These are phyloP conservation scores for Yamagishiella unicocca DNA, from an alignment of 139 green algal genomes.

Conservation along the genomic window DNA sequence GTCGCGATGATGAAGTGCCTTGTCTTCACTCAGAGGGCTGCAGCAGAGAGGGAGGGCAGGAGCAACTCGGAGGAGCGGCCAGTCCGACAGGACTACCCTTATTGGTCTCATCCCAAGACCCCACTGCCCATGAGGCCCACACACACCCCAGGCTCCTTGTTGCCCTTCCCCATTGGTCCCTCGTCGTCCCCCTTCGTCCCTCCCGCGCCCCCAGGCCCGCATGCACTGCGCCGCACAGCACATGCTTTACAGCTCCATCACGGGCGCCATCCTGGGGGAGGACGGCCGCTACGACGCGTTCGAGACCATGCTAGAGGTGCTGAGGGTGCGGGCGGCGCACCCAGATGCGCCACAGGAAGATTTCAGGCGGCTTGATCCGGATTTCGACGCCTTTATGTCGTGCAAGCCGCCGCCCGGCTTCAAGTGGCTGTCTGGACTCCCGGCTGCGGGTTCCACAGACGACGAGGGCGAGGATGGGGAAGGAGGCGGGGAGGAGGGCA, in stretches of 20 bases:
- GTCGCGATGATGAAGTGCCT: no score
- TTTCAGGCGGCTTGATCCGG: neutral
- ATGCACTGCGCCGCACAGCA: constrained; percentile 51
- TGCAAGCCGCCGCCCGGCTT: constrained; percentile 13
- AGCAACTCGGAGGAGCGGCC: no score
- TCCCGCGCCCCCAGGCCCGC: neutral
- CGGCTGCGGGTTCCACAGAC: neutral
- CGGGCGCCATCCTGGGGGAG: constrained; percentile 42
- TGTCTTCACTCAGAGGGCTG: no score
- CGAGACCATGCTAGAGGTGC: constrained; percentile 38
- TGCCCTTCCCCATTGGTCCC: no score
- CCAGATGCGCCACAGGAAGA: neutral
- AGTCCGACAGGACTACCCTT: no score
- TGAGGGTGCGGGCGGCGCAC: constrained; percentile 12
- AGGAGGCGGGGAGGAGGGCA: neutral
- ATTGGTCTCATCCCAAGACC: neutral
- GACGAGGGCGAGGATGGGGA: neutral
- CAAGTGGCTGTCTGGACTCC: no score
- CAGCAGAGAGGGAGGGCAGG: no score
- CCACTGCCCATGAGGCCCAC: neutral
- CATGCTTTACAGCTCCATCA: constrained; percentile 50
- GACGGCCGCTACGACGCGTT: constrained; percentile 55
- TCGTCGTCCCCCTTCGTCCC: neutral
- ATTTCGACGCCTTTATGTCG: constrained; percentile 36
- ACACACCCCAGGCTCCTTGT: neutral